Evolutionary conservation across 2,329 filamentous ascomycete species (phyloP).

Genomic region (Rhynchosporium graminicola): DNA sequence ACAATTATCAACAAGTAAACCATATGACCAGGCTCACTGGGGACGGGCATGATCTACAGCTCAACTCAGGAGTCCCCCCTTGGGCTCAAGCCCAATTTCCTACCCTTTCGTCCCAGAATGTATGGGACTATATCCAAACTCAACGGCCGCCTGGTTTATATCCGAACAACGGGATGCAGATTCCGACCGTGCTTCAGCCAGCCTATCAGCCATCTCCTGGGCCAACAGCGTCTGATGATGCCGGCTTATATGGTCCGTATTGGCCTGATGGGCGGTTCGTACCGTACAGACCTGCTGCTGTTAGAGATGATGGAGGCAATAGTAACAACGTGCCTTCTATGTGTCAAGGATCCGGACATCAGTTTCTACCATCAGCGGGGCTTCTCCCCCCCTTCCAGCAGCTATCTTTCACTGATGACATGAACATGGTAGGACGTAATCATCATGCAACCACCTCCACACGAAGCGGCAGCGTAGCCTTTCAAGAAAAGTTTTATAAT

Average conservation of each 20-base stretch:
- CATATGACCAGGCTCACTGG: slow-evolving; percentile 18
- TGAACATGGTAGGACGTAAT: slow-evolving; percentile 16
- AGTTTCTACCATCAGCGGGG: slow-evolving; percentile 21
- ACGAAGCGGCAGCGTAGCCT: slow-evolving; percentile 1
- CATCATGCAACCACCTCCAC: slow-evolving; percentile 19
- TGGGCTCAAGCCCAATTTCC: slow-evolving; percentile 28
- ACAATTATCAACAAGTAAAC: slow-evolving; percentile 34
- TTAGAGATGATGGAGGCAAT: slow-evolving; percentile 52
- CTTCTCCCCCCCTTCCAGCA: slow-evolving; percentile 24
- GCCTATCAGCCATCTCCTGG: slow-evolving; percentile 57
- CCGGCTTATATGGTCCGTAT: slow-evolving; percentile 60
- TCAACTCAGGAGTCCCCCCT: background rate
- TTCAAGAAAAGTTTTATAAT: slow-evolving; percentile 17
- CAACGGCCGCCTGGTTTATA: slow-evolving; percentile 34
- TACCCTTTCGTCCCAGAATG: slow-evolving; percentile 28
- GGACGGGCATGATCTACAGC: slow-evolving; percentile 17
- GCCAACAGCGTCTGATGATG: slow-evolving; percentile 58
- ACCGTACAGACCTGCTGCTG: slow-evolving; percentile 58
- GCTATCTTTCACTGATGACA: slow-evolving; percentile 16
- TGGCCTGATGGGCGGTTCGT: slow-evolving; percentile 60
- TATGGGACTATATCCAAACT: slow-evolving; percentile 33
- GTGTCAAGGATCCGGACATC: slow-evolving; percentile 19
- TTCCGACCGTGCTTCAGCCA: slow-evolving; percentile 61
- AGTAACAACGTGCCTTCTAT: slow-evolving; percentile 21
- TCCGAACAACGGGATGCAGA: slow-evolving; percentile 47